Percentiles rank a stretch among this genome's conserved stretches.
phyloP scores from a whole-genome alignment of 108 stramenopile genomes.

The Pelagomonas calceolata region DNA sequence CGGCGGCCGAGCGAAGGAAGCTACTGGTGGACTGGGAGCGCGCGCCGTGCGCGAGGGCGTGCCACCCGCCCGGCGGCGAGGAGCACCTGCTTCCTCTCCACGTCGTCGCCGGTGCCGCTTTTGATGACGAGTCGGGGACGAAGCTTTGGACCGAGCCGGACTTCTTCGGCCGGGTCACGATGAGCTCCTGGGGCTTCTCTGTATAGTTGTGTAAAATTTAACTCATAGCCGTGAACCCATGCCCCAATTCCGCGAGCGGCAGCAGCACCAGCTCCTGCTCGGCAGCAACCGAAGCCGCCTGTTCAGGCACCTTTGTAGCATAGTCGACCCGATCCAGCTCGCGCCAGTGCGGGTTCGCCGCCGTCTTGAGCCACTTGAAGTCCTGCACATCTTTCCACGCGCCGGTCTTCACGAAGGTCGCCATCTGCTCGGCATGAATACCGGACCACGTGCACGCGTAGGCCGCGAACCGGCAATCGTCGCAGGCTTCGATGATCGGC shows the following conservation, averaged over 20 bases:
- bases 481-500: constrained; percentile 34
- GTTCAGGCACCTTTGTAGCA: not conserved
- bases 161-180: no score
- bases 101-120: no score
- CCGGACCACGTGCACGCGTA: constrained; percentile 8
- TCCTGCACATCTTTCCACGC: constrained; percentile 27
- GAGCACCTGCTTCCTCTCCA: constrained; percentile 38
- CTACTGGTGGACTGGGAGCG: constrained; percentile 25
- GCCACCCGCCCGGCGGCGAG: constrained; percentile 29
- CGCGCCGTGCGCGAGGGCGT: constrained; percentile 23
- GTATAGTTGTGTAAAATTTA: no score
- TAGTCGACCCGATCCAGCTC: constrained; percentile 13
- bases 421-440: no score
- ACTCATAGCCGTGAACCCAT: no score
- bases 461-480: constrained; percentile 17
- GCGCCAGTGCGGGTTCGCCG: constrained; percentile 22
- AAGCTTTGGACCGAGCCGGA: no score
- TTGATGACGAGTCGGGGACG: no score
- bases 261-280: no score
- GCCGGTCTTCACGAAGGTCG: not conserved
- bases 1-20: constrained; percentile 7
- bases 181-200: no score
- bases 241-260: no score
- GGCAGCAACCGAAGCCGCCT: no score
- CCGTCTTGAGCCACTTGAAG: constrained; percentile 32